Percentiles rank a stretch among this genome's conserved stretches.
phyloP scores from a whole-genome alignment of 2,329 filamentous ascomycete species.

The Volutella citrinella region DNA sequence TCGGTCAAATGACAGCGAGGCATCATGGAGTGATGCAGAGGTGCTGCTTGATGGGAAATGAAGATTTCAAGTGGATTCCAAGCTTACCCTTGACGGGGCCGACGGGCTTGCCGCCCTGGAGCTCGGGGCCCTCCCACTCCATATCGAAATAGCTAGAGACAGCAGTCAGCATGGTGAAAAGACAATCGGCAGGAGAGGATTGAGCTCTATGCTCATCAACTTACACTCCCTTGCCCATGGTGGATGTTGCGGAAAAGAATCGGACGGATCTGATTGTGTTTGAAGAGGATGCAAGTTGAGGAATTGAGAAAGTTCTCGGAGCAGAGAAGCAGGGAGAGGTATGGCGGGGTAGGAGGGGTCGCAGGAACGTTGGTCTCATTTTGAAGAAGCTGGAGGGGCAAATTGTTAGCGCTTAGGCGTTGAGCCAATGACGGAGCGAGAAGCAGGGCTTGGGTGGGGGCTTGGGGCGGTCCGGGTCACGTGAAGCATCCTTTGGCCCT shows the following conservation, averaged over 20 bases:
- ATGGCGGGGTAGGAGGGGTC: constrained; percentile 47
- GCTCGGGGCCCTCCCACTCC: constrained; percentile 67
- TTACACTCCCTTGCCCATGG: constrained; percentile 75
- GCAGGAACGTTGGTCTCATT: constrained; percentile 44
- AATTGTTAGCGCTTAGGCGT: constrained; percentile 34
- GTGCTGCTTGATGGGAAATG: background rate
- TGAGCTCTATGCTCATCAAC: too few species aligned
- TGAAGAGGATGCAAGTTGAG: constrained; percentile 40
- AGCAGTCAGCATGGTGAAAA: constrained; percentile 20
- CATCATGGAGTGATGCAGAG: too few species aligned
- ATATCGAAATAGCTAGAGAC: constrained; percentile 65
- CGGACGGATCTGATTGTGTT: constrained; percentile 37
- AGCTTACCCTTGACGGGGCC: constrained; percentile 57
- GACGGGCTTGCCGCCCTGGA: constrained; percentile 59
- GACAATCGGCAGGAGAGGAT: too few species aligned
- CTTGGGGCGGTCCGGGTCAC: constrained; percentile 23
- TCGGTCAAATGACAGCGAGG: too few species aligned
- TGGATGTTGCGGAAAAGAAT: constrained; percentile 56
- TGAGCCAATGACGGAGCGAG: constrained; percentile 23
- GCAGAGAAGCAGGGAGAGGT: constrained; percentile 36
- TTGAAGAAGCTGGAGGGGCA: constrained; percentile 40
- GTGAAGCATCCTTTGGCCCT: constrained; percentile 27
- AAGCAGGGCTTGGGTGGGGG: constrained; percentile 10
- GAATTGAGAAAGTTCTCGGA: constrained; percentile 38
- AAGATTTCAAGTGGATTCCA: too few species aligned